Base-by-base conservation (phyloP, 2,329 filamentous ascomycete genomes). In the Cucurbitaria berberidis region DNA sequence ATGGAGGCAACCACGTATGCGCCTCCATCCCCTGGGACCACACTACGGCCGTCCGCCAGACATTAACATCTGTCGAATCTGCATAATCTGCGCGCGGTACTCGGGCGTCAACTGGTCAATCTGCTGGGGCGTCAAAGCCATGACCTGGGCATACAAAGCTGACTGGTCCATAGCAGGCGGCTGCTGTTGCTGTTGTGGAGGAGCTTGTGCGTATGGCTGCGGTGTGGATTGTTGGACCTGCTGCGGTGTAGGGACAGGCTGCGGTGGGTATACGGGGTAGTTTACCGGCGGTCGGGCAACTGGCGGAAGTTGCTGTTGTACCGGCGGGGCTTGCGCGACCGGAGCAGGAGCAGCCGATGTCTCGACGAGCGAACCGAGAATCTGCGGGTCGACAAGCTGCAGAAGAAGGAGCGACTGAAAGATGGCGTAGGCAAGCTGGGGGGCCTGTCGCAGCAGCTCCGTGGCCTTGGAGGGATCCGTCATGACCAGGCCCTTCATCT, bases 401-500 rank as follows among this genome's bases (percentile, higher is more conserved):
- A 98, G 95, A 32, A 97, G 85, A 2, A 98, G 85, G 9, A 98
- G 84, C 21, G 93, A 90, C 77, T 98, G 93, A 78, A 98, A 98
- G 62, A 98, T 89, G 52, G 95, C 95, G 68, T 96, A 98, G 4
- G 91, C 87, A 39, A 99, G 86, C 77, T 99, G 95, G 0, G 95
- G 95, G 1, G 93, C 92, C 78, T 93, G 89, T 57, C 89, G 84
- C 36, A 99, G 85, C 35, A 98, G 86, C 69, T 96, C 91, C 0
- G 89, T 92, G 3, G 93, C 93, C 70, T 91, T 89, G 18, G 84
- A 82, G 2, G 93, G 92, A 65, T 98, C 92, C 21, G 83, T 85
- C 45, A 86, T 85, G n/a, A 91, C 91, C 11, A 98, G 82, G 3
- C 87, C 85, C 77, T 98, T 98, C 90, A 98, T 96, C 74, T 98